Evolutionary conservation across 208 protist genomes (phyloP), one percentile per base, ranked within the genome.

Genomic region (Leishmania tropica): DNA sequence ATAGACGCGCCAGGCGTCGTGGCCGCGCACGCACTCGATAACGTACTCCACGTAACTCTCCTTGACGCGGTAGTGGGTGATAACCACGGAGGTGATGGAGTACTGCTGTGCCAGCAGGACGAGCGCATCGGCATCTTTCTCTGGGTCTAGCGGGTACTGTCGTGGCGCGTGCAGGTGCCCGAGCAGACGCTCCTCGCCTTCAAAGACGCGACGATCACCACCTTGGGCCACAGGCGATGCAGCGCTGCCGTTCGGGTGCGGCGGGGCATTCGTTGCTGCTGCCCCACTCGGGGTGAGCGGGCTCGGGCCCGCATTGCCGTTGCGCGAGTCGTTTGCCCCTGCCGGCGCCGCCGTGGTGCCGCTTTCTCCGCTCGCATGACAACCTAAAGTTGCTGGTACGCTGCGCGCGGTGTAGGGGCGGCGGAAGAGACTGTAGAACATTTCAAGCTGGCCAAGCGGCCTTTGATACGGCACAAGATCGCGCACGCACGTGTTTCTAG

Each of bases 31-130:
- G 67, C 92, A 95, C 64, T 93, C 90, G 64, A 96, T 87, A 1
- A 92, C 87, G 79, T 96, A 96, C 79, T 96, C 93, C 6, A 96
- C 89, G 67, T 89, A 94, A 64, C 67, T 90, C 24, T 87, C 87
- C 54, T 88, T 88, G 45, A 96, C 90, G 4, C 93, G 89, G 79
- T 94, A 95, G 48, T 90, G 80, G 3, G 90, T 92, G 62, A 96
- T 88, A 13, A 83, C 68, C 15, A 96, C 86, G 19, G 83, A 85
- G 28, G 79, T 88, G 58, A 93, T 90, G 81, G 71, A 78, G 73
- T 81, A 81, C 54, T 81, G 78, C 76, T 88, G 84, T 1, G 76
- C 47, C 13, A 81, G 62, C 31, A 83, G 40, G 67, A 81, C 76
- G 28, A 87, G 71, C 28, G 79, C 54, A 48, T 85, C 81, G 11